Base-by-base conservation (phyloP, 164 flowering plant species). In the Buxus sempervirens region DNA sequence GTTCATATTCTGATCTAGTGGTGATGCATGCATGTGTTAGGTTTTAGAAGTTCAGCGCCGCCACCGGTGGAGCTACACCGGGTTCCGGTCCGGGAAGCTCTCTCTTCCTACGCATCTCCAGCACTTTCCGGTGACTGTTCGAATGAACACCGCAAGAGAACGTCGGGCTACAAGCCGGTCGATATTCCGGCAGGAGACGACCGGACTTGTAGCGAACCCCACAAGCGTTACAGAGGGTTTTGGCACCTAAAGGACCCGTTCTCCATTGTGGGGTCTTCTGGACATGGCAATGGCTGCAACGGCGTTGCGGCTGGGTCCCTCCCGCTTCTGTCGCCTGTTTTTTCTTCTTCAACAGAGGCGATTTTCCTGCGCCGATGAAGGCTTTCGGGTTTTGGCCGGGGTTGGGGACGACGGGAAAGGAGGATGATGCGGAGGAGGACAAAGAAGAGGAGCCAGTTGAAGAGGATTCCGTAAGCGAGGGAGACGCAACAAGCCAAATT, bases 221-320 rank as follows among this genome's bases (percentile, higher is more conserved):
- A 63, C 98, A 92, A 16, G 98, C 98, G 67, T 92, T 92, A 67
- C 98, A 92, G 0, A 92, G 82, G 4, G 98, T 90, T 68, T 92
- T 92, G 10, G 98, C 77, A 6, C 98, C 98, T 9, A 77, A 63
- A 14, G 98, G 98, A 53, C 98, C 98, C 78, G 91, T 75, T 73
- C 98, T 77, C 98, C 98, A 92, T 70, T 92, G 98, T 0, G 98
- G 98, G 13, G 98, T 92, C 73, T 87, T 88, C 69, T 87, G 88
- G 18, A 86, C 90, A 26, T 76, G 86, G 63, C 98, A 92, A 42
- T 92, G 98, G 53, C 83, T 90, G 67, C 98, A 92, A 74, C 87
- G 73, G 5, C 90, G 70, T 38, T 74, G 87, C 21, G 56, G 36
- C 64, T 60, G 70, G 26, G 54, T 13, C 25, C 70, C 73, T 23